Conservation (phyloP, 2,329 filamentous ascomycete genomes). For the Nigrograna mackinnonii region DNA sequence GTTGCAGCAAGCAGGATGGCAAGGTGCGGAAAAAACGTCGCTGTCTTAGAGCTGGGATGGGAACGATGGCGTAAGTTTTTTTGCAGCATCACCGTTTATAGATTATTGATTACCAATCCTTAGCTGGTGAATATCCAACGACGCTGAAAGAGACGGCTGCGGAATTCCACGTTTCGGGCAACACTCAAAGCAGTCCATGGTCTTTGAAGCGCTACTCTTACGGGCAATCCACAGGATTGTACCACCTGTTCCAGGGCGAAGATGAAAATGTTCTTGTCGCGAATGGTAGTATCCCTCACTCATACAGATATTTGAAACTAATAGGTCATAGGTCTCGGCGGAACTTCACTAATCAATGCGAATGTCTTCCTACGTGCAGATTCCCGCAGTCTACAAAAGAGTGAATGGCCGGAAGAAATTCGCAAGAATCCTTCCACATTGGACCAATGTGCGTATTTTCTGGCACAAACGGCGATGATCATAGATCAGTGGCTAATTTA, state of each 20-base stretch:
- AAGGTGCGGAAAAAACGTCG: slow-evolving; percentile 63
- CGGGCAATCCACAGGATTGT: slow-evolving; percentile 57
- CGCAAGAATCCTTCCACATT: slow-evolving; percentile 45
- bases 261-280: slow-evolving; percentile 66
- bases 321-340: slow-evolving; percentile 57
- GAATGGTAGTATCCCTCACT: slow-evolving; percentile 49
- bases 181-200: slow-evolving; percentile 38
- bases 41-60: slow-evolving; percentile 65
- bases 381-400: slow-evolving; percentile 54
- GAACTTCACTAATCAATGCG: slow-evolving; percentile 68
- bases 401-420: slow-evolving; percentile 64
- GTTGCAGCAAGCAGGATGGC: slow-evolving; percentile 69
- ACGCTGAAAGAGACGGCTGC: slow-evolving; percentile 50
- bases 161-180: slow-evolving; percentile 62
- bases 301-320: not conserved
- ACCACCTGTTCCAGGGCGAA: slow-evolving; percentile 64
- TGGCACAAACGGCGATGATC: too few relatives aligned
- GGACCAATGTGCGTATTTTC: slow-evolving; percentile 55
- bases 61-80: slow-evolving; percentile 64
- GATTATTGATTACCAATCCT: not conserved
- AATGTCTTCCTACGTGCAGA: slow-evolving; percentile 69
- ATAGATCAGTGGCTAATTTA: too few relatives aligned
- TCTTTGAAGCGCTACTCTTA: not conserved
- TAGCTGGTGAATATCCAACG: slow-evolving; percentile 63
- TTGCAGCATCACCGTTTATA: not conserved